Base-by-base conservation (phyloP, 768 basidiomycete genomes). In the Boletus eberwhitei region DNA sequence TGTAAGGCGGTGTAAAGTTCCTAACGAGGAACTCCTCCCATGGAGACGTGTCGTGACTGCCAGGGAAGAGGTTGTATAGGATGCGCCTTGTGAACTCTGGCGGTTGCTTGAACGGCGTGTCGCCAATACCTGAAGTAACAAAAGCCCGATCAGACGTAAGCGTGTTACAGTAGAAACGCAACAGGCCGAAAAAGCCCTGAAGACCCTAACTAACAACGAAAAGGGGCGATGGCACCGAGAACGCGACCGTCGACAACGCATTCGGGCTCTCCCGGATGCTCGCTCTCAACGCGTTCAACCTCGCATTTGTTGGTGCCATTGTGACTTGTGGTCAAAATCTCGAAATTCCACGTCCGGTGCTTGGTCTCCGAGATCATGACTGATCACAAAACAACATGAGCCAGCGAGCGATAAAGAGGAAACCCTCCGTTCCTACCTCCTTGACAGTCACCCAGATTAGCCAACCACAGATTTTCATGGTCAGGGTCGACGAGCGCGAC, bases 361-460 rank as follows among this genome's bases (percentile, higher is more conserved):
- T 67, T 73, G 50, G 74, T 74, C 64, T 75, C 79, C 8, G 77
- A 78, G 29, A 83, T 77, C 71, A 84, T 74, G 38, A 78, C 87
- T 78, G 40, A 32, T 26, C 40, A 29, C 68, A 62, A 62, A n/a
- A 54, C 65, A 61, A 61, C 7, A 17, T 48, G 48, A 55, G 54
- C 49, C 40, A 54, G 42, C 35, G 3, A 46, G 14, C 19, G 21
- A 44, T 34, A 14, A 16, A 59, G 50, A 35, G 35, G 9, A 7
- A 46, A 51, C 7, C 2, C 2, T 16, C 22, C 16, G 41, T 24
- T 73, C 85, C 58, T 59, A 88, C 88, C 76, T 56, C 87, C 87
- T 76, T 87, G 85, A 67, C 87, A 90, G 64, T 91, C 89, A 14
- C 89, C 89, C 26, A 91, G 75, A 64, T 90, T 90, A 7, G 88